Evolutionary conservation across 768 basidiomycete genomes (phyloP).

Genomic region (Austroboletus eburneus): DNA sequence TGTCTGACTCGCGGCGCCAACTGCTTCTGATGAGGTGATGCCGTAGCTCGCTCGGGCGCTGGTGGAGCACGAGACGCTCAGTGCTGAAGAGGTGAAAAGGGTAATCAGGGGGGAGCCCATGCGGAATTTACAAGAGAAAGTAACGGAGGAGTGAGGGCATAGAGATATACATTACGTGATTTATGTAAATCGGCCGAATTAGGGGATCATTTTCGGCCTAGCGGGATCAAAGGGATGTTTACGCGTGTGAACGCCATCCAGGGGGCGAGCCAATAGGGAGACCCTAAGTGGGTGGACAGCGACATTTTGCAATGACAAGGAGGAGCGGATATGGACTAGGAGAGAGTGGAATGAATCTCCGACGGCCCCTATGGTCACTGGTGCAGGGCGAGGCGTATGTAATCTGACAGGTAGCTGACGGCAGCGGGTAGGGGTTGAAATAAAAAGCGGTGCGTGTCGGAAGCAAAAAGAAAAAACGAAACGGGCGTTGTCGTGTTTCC

Average conservation of each 20-base stretch:
- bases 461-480: background rate
- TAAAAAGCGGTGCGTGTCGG: background rate
- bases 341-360: too few species aligned
- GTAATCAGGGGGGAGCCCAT: constrained; percentile 83
- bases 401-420: background rate
- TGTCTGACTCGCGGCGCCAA: background rate
- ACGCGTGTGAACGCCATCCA: too few species aligned
- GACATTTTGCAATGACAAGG: too few species aligned
- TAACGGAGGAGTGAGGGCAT: constrained; percentile 38
- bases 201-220: too few species aligned
- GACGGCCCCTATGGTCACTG: too few species aligned
- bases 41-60: constrained; percentile 81
- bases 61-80: constrained; percentile 93
- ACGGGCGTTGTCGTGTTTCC: constrained; percentile 9
- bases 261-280: too few species aligned
- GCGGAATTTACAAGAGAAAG: constrained; percentile 61
- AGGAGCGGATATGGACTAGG: too few species aligned
- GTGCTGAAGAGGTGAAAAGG: constrained; percentile 77
- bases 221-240: too few species aligned
- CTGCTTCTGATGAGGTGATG: background rate
- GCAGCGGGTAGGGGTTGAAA: background rate
- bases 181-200: too few species aligned
- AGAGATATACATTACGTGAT: too few species aligned
- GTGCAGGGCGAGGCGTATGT: too few species aligned
- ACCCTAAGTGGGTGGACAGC: too few species aligned